Percentiles rank a stretch among this genome's conserved stretches.
phyloP scores from a whole-genome alignment of 371 early-diverging fungal species.

The Dichotomocladium elegans region DNA sequence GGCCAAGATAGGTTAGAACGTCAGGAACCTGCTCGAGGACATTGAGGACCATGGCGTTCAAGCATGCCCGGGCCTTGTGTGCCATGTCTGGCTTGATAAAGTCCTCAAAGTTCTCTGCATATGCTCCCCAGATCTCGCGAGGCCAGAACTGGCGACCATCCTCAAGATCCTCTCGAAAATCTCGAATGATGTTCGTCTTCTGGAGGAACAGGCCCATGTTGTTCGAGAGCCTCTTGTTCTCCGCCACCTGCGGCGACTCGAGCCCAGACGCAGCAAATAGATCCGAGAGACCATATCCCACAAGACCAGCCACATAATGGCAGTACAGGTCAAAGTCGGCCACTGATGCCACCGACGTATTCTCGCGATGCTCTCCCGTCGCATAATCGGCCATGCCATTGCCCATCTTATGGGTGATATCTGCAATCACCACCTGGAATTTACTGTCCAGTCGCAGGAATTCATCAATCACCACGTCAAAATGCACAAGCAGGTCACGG shows the following conservation, averaged over 20 bases:
- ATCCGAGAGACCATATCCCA: slow-evolving; percentile 89
- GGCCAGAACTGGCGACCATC: slow-evolving; percentile 96
- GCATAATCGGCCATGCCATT: slow-evolving; percentile 92
- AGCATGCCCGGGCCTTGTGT: slow-evolving; percentile 63
- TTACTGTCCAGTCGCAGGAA: slow-evolving; percentile 75
- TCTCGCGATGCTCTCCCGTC: slow-evolving; percentile 53
- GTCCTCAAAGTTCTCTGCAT: slow-evolving; percentile 56
- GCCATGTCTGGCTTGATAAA: slow-evolving; percentile 61
- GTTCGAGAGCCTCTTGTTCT: slow-evolving; percentile 57
- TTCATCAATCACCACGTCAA: slow-evolving; percentile 85
- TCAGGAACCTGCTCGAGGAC: slow-evolving; percentile 83
- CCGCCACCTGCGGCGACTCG: slow-evolving; percentile 58
- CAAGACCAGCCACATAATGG: slow-evolving; percentile 96
- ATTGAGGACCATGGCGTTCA: slow-evolving; percentile 86
- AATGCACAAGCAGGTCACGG: slow-evolving; percentile 80
- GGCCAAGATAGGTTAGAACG: slow-evolving; percentile 79
- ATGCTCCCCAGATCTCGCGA: slow-evolving; percentile 80
- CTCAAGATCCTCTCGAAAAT: slow-evolving; percentile 84
- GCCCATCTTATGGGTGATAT: slow-evolving; percentile 91
- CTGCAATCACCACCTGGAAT: slow-evolving; percentile 83
- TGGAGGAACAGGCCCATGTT: slow-evolving; percentile 95
- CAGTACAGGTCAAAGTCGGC: slow-evolving; percentile 94
- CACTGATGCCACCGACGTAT: slow-evolving; percentile 68
- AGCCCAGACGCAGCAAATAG: slow-evolving; percentile 88
- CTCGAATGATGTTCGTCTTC: slow-evolving; percentile 95